Evolutionary conservation across 345 rosid species (phyloP).

Genomic region (Luvunga scandens): DNA sequence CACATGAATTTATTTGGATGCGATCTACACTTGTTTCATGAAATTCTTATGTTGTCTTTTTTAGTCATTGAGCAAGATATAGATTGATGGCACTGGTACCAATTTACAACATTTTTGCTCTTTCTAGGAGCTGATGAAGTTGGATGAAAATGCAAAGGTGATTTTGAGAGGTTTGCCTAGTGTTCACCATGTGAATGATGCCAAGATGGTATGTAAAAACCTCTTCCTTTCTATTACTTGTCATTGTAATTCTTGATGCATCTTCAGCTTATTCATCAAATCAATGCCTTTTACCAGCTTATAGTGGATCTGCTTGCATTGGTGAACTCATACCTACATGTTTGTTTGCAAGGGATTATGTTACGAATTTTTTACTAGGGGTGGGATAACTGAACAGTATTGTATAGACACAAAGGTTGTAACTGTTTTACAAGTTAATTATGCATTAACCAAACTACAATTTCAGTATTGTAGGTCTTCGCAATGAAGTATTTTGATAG

Average conservation of each 20-base stretch:
- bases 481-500: too few relatives aligned
- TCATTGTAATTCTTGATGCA: not conserved
- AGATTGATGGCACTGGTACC: not conserved
- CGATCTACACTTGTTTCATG: not conserved
- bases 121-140: slow-evolving; percentile 74
- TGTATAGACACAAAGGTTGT: not conserved
- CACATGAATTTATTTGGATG: not conserved
- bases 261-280: not conserved
- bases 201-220: slow-evolving; percentile 55
- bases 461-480: not conserved
- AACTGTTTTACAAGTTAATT: not conserved
- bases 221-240: slow-evolving; percentile 1
- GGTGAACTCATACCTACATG: slow-evolving; percentile 17
- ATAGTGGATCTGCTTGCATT: slow-evolving; percentile 4
- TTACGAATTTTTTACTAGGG: not conserved
- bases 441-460: not conserved
- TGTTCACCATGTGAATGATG: slow-evolving; percentile 75
- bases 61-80: slow-evolving; percentile 8
- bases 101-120: not conserved
- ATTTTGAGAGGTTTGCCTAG: slow-evolving; percentile 70
- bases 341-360: not conserved
- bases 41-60: not conserved
- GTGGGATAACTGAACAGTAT: not conserved
- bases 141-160: slow-evolving; percentile 70
- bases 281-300: not conserved